A percentile compares a stretch with the other conserved stretches of the same genome.
phyloP scores from a whole-genome alignment of 495 filamentous ascomycete species.

The Podospora didyma region DNA sequence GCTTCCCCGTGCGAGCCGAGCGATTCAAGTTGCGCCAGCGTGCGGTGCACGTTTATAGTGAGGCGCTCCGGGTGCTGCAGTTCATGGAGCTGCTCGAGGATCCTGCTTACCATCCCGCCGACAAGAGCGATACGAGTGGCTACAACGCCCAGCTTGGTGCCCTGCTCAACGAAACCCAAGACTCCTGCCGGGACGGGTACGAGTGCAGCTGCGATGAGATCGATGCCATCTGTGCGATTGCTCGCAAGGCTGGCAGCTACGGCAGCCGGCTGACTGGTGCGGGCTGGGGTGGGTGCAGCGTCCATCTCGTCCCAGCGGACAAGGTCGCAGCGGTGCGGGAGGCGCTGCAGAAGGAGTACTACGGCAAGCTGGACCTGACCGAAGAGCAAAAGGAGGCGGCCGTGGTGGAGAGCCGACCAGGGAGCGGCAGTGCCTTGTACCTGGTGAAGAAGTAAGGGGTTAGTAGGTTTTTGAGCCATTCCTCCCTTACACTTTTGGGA shows the following conservation, averaged over 20 bases:
- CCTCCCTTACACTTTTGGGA: too few relatives aligned
- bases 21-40: conserved; percentile 84
- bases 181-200: conserved; percentile 76
- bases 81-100: conserved; percentile 69
- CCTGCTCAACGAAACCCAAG: conserved; percentile 85
- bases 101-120: conserved; percentile 24
- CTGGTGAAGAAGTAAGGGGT: conserved; percentile 1
- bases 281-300: conserved; percentile 94
- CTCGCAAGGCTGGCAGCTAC: conserved; percentile 70
- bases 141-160: conserved; percentile 71
- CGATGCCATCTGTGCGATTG: conserved; percentile 80
- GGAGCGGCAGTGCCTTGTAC: conserved; percentile 60
- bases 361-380: conserved; percentile 68
- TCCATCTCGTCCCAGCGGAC: conserved; percentile 84
- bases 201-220: conserved; percentile 89
- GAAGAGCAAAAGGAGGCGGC: conserved; percentile 71
- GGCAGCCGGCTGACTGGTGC: conserved; percentile 89
- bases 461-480: background rate
- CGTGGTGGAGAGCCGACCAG: conserved; percentile 86
- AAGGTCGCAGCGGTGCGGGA: conserved; percentile 78
- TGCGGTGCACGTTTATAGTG: conserved; percentile 83
- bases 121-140: conserved; percentile 46
- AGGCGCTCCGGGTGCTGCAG: conserved; percentile 79
- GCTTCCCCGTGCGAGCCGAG: conserved; percentile 83
- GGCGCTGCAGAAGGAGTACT: conserved; percentile 78